Percentiles rank a stretch among this genome's conserved stretches.
phyloP scores from a whole-genome alignment of 768 basidiomycete genomes.

The Tulasnella calospora region DNA sequence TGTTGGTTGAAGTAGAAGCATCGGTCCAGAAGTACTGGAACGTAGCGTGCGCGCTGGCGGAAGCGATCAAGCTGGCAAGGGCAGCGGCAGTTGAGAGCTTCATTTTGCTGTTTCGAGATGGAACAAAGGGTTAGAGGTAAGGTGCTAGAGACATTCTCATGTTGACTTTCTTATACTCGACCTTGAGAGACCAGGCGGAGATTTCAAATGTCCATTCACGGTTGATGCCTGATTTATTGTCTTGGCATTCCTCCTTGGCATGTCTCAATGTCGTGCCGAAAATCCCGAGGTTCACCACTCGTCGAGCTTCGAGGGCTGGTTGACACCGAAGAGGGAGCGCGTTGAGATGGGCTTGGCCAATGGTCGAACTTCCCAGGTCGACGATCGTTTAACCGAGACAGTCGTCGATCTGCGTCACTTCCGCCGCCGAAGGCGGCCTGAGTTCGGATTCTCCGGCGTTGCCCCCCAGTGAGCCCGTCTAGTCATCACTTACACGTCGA shows the following conservation, averaged over 20 bases:
- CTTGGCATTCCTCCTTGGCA: background rate
- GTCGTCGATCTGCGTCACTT: slow-evolving; percentile 4
- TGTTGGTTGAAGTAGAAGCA: slow-evolving; percentile 45
- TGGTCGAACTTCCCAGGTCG: background rate
- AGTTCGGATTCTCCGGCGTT: slow-evolving; percentile 3
- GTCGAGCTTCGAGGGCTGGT: background rate
- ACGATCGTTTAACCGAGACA: background rate
- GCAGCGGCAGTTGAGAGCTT: slow-evolving; percentile 14
- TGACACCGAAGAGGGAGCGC: background rate
- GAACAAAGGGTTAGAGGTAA: background rate
- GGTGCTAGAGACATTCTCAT: background rate
- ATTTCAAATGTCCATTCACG: slow-evolving; percentile 1
- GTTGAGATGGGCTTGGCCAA: slow-evolving; percentile 6
- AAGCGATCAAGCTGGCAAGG: slow-evolving; percentile 3
- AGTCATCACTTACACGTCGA: background rate
- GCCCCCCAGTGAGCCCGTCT: background rate
- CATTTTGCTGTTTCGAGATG: slow-evolving; percentile 1
- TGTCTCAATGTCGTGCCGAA: background rate
- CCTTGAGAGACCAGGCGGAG: background rate
- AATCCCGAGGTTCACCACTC: background rate
- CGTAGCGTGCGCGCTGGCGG: slow-evolving; percentile 47
- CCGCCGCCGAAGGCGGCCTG: background rate
- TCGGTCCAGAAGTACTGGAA: slow-evolving; percentile 52
- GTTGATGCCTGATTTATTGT: background rate
- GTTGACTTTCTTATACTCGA: background rate